Base-by-base conservation (phyloP, 2,329 filamentous ascomycete genomes). In the Verruconis gallopava region DNA sequence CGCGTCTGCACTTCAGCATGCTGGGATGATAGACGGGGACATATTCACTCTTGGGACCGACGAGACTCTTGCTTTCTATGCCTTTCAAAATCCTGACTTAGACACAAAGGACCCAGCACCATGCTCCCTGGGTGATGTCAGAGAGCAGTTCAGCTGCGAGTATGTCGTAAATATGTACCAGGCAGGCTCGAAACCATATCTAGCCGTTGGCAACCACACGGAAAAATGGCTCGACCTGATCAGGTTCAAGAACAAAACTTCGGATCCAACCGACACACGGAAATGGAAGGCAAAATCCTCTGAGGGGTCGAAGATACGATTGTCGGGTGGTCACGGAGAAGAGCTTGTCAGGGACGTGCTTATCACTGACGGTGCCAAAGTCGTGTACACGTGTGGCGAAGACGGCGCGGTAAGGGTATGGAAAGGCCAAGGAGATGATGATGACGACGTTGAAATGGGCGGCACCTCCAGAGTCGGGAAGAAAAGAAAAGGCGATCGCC, bases 21-120 rank as follows among this genome's bases (percentile, higher is more conserved):
- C 82, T 12, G 79, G 77, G 4, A 88, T 86, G 61, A 64, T 89
- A 42, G 59, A 65, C 13, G 71, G 70, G 4, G 72, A 81, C 52
- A 72, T 86, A 21, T 85, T 77, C 48, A 81, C 80, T 3, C 62
- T 88, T 6, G 84, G 80, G 1, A 81, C 85, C 45, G 84, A 89
- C 55, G 84, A 91, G 64, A 77, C 75, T 45, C 73, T 86, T 47
- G 78, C 80, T 14, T 69, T 86, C 44, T 85, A 86, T 55, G 73
- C 79, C 47, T 64, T 82, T 43, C 73, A 76, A 37, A 79, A 81
- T 48, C 71, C 72, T 30, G 64, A 67, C n/a, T 71, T 73, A 36
- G 72, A 73, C 14, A 77, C 75, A 6, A 62, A 69, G 30, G 64
- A 68, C 40, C 60, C 65, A 1, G 53, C 62, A 4, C 66, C 68